Evolutionary conservation across 2,329 filamentous ascomycete species (phyloP).

Genomic region (Aspergillus fumigatiaffinis): DNA sequence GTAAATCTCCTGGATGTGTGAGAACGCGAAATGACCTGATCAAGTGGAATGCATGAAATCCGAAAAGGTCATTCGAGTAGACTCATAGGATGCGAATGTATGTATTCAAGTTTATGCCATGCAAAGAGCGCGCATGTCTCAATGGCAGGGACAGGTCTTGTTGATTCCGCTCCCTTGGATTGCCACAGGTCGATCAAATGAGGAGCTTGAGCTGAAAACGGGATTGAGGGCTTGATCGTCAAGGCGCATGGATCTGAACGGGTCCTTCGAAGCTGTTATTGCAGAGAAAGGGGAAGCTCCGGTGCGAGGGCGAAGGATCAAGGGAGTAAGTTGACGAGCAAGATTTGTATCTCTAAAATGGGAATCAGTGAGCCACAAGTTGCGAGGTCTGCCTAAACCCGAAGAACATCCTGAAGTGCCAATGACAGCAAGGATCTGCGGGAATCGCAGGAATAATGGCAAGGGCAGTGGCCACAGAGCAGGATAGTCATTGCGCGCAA

Average conservation of each 20-base stretch:
- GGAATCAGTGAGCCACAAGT: not conserved
- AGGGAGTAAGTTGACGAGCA: not conserved
- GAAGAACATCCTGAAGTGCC: not conserved
- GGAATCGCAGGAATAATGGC: not conserved
- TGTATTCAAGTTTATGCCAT: not conserved
- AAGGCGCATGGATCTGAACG: not conserved
- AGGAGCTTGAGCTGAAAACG: not conserved
- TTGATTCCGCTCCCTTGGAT: not conserved
- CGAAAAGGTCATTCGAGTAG: not conserved
- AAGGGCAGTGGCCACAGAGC: not conserved
- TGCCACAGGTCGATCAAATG: not conserved
- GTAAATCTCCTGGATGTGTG: not conserved
- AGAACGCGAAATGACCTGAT: not conserved
- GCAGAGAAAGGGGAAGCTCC: not conserved
- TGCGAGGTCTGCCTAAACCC: not conserved
- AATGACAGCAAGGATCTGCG: not conserved
- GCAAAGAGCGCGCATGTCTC: not conserved
- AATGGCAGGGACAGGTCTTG: not conserved
- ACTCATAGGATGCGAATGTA: not conserved
- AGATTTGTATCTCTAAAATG: not conserved
- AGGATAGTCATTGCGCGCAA: not conserved
- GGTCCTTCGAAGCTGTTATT: not conserved
- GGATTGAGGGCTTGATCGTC: not conserved
- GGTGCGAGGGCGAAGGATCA: not conserved
- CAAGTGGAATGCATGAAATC: constrained; percentile 2